Conservation (phyloP, 306 rosid species). For the Fagus sylvatica region DNA sequence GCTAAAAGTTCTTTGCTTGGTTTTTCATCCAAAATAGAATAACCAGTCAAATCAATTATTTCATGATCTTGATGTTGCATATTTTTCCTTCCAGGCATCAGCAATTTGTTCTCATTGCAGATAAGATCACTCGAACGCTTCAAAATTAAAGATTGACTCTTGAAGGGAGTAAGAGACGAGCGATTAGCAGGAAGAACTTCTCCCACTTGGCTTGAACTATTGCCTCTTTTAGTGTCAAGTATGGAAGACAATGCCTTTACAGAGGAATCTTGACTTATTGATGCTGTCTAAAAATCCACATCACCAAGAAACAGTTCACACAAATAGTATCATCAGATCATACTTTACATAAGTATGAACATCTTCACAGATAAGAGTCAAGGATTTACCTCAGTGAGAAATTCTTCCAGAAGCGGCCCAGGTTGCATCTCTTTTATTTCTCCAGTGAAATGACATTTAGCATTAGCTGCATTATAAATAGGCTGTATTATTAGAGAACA, state of each 20-base stretch:
- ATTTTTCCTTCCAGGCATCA: slow-evolving; percentile 39
- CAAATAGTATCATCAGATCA: slow-evolving; percentile 13
- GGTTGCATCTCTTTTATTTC: slow-evolving; percentile 38
- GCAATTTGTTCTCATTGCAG: slow-evolving; percentile 31
- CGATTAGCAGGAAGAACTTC: slow-evolving; percentile 82
- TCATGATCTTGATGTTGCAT: slow-evolving; percentile 35
- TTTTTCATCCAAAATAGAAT: slow-evolving; percentile 42
- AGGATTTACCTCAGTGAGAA: slow-evolving; percentile 44
- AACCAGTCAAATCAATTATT: slow-evolving; percentile 40
- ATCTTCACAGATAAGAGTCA: slow-evolving; percentile 17
- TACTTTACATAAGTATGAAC: slow-evolving; percentile 12
- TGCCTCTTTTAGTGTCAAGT: slow-evolving; percentile 33
- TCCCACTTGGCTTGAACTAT: slow-evolving; percentile 36
- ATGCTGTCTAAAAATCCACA: slow-evolving; percentile 49
- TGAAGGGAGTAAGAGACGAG: slow-evolving; percentile 59
- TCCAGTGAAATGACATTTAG: slow-evolving; percentile 36
- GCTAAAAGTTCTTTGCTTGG: slow-evolving; percentile 31
- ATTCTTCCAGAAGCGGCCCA: slow-evolving; percentile 34
- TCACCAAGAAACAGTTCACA: slow-evolving; percentile 30
- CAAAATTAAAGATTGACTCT: slow-evolving; percentile 36
- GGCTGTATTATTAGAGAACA: slow-evolving; percentile 22
- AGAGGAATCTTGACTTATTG: slow-evolving; percentile 36
- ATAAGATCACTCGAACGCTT: slow-evolving; percentile 37
- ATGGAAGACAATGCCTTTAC: slow-evolving; percentile 38
- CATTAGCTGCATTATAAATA: slow-evolving; percentile 15